A percentile compares a stretch with the other conserved stretches of the same genome.
These are phyloP conservation scores for Laburnicola sp. DNA, from an alignment of 2,329 filamentous ascomycete species.

Conservation along the genomic window DNA sequence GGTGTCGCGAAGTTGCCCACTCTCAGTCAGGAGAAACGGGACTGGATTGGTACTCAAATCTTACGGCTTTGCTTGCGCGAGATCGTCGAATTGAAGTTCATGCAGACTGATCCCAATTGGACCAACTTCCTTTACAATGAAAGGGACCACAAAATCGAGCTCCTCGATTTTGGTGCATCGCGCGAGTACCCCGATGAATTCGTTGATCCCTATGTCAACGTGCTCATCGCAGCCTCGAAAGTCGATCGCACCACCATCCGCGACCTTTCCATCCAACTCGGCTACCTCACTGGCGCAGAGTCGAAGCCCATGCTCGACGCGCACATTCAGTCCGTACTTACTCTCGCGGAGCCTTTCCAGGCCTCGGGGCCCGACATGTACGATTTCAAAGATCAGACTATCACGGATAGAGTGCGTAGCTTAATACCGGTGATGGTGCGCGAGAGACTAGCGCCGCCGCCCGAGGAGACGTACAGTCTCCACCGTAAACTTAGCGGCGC, in stretches of 20 bases:
- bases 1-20: constrained; percentile 79
- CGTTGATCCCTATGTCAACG: constrained; percentile 74
- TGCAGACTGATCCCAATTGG: constrained; percentile 99
- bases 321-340: constrained; percentile 84
- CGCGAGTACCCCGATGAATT: constrained; percentile 82
- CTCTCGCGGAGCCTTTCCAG: constrained; percentile 87
- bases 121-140: constrained; percentile 96
- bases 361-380: constrained; percentile 77
- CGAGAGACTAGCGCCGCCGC: constrained; percentile 85
- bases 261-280: constrained; percentile 72
- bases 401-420: constrained; percentile 86
- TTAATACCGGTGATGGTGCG: constrained; percentile 92
- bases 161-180: constrained; percentile 93
- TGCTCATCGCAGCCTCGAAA: constrained; percentile 78
- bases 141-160: constrained; percentile 71
- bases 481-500: constrained; percentile 95
- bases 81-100: constrained; percentile 92
- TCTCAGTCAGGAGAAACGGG: constrained; percentile 79
- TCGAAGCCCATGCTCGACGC: constrained; percentile 84
- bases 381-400: constrained; percentile 92
- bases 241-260: constrained; percentile 67
- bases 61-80: constrained; percentile 89
- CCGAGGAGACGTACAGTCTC: constrained; percentile 95
- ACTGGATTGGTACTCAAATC: constrained; percentile 96
- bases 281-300: constrained; percentile 91